A percentile compares a stretch with the other conserved stretches of the same genome.
These are phyloP conservation scores for Chlorencoelia australis DNA, from an alignment of 2,329 filamentous ascomycete species.

Conservation along the genomic window DNA sequence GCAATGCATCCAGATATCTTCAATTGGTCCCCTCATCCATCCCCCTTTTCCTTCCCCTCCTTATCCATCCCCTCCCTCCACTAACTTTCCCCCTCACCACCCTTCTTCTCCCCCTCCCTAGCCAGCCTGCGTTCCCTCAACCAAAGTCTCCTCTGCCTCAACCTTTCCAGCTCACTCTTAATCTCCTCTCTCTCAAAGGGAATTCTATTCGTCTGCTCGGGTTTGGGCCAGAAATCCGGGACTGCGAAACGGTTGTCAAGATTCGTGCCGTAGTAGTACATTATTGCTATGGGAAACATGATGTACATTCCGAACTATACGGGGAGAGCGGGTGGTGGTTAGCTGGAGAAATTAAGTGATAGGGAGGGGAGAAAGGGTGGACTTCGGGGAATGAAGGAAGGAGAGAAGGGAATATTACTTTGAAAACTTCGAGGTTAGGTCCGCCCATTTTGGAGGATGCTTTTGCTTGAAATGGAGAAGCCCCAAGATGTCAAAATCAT, in stretches of 20 bases:
- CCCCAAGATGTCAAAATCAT: no score
- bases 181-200: constrained; percentile 77
- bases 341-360: not conserved
- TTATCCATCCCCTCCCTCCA: not conserved
- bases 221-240: constrained; percentile 85
- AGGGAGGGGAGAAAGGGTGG: constrained; percentile 10
- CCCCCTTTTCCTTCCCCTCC: not conserved
- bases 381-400: constrained; percentile 12
- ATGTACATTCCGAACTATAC: constrained; percentile 92
- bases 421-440: constrained; percentile 89
- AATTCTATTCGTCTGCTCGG: constrained; percentile 65
- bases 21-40: not conserved
- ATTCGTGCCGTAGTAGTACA: constrained; percentile 99
- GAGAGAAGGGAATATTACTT: constrained; percentile 43
- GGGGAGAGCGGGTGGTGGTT: constrained; percentile 4
- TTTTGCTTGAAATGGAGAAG: no score
- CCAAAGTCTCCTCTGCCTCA: constrained; percentile 22
- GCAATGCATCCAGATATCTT: not conserved
- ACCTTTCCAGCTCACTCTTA: constrained; percentile 47
- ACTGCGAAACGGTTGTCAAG: constrained; percentile 87
- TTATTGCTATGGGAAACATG: constrained; percentile 96
- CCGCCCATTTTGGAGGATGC: constrained; percentile 66
- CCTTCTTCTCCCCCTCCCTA: constrained; percentile 8
- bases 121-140: constrained; percentile 29
- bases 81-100: constrained; percentile 3